Conservation (phyloP, 2,329 filamentous ascomycete species). For the Aureobasidium sp. region DNA sequence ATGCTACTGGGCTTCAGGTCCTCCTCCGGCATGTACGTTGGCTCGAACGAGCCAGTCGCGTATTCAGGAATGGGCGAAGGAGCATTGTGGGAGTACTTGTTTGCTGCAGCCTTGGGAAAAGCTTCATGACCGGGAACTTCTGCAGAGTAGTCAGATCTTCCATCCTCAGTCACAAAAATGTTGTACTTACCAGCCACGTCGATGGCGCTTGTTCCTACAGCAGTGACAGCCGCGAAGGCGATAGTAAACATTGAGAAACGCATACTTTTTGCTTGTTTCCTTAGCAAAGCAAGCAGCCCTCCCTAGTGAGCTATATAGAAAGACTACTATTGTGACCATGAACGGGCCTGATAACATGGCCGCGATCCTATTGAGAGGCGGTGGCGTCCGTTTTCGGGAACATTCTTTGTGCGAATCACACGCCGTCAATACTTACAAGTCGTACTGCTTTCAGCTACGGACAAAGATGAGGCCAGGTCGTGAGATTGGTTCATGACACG, state of each 20-base stretch:
- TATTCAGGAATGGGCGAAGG: not conserved
- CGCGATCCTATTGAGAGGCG: not conserved
- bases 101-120: not conserved
- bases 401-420: not conserved
- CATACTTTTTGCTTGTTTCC: not conserved
- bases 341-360: not conserved
- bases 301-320: not conserved
- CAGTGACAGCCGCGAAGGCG: not conserved
- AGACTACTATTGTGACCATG: not conserved
- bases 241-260: not conserved
- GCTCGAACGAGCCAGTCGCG: not conserved
- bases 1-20: not conserved
- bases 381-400: conserved; percentile 10
- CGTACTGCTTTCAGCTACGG: not conserved
- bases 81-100: not conserved
- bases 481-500: not conserved
- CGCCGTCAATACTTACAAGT: not conserved
- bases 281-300: not conserved
- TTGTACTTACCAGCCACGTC: not conserved
- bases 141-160: not conserved
- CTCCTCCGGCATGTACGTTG: conserved; percentile 7
- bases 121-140: not conserved
- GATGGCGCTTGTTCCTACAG: not conserved
- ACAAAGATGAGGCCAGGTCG: not conserved
- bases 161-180: not conserved